Base-by-base conservation (phyloP, 257 asterid species). In the Jasminum sambac region DNA sequence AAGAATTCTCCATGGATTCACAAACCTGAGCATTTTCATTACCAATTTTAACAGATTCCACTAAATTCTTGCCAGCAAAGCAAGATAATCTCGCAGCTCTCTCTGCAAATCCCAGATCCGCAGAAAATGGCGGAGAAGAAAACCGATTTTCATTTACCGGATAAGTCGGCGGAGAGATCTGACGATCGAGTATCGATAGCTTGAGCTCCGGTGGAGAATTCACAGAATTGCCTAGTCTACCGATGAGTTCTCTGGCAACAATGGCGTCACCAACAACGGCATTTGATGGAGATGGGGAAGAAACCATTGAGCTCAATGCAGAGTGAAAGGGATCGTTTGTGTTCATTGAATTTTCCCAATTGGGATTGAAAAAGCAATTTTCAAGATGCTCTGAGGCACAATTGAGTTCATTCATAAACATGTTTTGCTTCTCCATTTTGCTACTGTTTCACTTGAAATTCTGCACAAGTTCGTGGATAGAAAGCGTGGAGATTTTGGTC, bases 271-370 rank as follows among this genome's bases (percentile, higher is more conserved):
- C 83, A 67, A 25, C 66, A 23, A n/a, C 39, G 46, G 83, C 76
- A 52, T 68, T 63, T 4, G 97, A 80, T 0, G 86, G 76, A 0
- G 87, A 82, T 13, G 98, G 96, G 9, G 98, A 92, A 0, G 98
- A 92, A 5, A 90, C 98, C 92, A 90, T 90, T 6, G 98, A 92
- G 79, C 97, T 90, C 77, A 92, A 76, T 58, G 97, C 97, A 1
- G 97, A 92, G 77, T 90, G 93, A 34, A 88, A 85, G 24, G 89
- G 89, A 59, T 87, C 95, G 34, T 55, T 77, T 37, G 87, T 91
- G 66, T 85, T 89, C 71, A 75, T 38, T n/a, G 91, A 83, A 64
- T 79, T 84, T 8, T 87, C 89, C 95, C 92, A 91, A 63, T 24
- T 84, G 50, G 89, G 82, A 72, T 76, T 80, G 81, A 78, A 77